Percentiles rank a stretch among this genome's conserved stretches.
These are phyloP conservation scores for Aspergillus texensis DNA, from an alignment of 2,329 filamentous ascomycete species.

Conservation along the genomic window DNA sequence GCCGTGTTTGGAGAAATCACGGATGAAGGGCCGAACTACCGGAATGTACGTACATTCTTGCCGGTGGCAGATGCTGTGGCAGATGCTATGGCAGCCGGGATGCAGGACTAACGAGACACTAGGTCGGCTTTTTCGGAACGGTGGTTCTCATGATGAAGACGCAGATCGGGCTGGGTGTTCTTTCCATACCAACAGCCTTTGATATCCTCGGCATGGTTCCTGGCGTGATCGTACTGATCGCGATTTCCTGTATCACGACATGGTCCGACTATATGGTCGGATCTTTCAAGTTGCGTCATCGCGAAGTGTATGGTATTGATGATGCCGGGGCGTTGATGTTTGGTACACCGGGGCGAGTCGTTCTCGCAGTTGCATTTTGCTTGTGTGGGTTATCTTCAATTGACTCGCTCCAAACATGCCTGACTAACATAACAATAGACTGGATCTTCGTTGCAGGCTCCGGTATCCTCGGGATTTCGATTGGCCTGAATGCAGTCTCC, in stretches of 20 bases:
- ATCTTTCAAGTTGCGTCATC: slow-evolving; percentile 56
- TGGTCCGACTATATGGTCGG: slow-evolving; percentile 54
- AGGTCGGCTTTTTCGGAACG: slow-evolving; percentile 49
- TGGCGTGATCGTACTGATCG: slow-evolving; percentile 48
- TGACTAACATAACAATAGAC: slow-evolving; percentile 17
- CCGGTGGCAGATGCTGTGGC: no score
- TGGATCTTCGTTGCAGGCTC: slow-evolving; percentile 44
- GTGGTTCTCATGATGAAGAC: slow-evolving; percentile 50
- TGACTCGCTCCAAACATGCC: not conserved
- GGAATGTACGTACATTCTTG: slow-evolving; percentile 21
- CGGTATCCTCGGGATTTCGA: slow-evolving; percentile 45
- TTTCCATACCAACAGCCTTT: slow-evolving; percentile 52
- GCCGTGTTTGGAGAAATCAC: slow-evolving; percentile 39
- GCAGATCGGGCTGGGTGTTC: slow-evolving; percentile 50
- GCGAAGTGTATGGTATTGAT: slow-evolving; percentile 60
- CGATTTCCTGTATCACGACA: slow-evolving; percentile 48
- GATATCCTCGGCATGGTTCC: slow-evolving; percentile 52
- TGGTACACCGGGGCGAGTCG: slow-evolving; percentile 49
- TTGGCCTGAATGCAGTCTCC: slow-evolving; percentile 44
- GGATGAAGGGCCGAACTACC: slow-evolving; percentile 32
- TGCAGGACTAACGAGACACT: not conserved
- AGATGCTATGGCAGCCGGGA: no score
- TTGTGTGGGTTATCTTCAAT: slow-evolving; percentile 5
- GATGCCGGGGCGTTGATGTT: slow-evolving; percentile 59
- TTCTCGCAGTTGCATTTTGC: slow-evolving; percentile 32